phyloP scores from a whole-genome alignment of 495 filamentous ascomycete species.

The Neurospora sublineolata region DNA sequence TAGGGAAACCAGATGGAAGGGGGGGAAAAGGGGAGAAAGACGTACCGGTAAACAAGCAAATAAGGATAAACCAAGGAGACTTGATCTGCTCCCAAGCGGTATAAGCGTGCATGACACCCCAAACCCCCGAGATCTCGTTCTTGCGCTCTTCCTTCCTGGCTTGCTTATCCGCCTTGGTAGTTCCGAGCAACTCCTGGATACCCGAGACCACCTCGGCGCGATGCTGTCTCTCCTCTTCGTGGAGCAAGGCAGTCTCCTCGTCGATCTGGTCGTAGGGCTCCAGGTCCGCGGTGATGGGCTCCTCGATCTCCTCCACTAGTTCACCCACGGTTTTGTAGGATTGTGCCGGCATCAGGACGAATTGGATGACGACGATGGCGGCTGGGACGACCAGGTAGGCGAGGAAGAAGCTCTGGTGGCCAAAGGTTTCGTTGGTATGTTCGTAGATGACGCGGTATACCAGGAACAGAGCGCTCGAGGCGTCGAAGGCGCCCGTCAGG shows the following conservation, averaged over 20 bases:
- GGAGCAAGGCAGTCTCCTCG: conserved; percentile 46
- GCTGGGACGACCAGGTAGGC: conserved; percentile 63
- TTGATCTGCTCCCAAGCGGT: conserved; percentile 63
- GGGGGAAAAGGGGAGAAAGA: background rate
- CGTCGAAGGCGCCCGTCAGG: conserved; percentile 82
- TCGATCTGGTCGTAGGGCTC: conserved; percentile 47
- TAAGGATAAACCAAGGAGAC: conserved; percentile 78
- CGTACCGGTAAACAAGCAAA: conserved; percentile 63
- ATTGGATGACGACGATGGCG: conserved; percentile 55
- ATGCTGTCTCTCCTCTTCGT: conserved; percentile 50
- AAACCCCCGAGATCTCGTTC: conserved; percentile 61
- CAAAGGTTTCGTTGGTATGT: conserved; percentile 46
- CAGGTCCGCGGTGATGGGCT: conserved; percentile 12
- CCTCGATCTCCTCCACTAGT: conserved; percentile 61
- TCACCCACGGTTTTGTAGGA: conserved; percentile 89
- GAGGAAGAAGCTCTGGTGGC: conserved; percentile 62
- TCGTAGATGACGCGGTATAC: conserved; percentile 71
- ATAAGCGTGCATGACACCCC: conserved; percentile 76
- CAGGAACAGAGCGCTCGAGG: conserved; percentile 78
- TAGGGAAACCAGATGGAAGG: background rate
- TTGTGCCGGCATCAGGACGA: conserved; percentile 62
- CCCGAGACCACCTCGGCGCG: conserved; percentile 60
- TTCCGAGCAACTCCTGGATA: conserved; percentile 60
- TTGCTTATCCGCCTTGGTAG: conserved; percentile 45
- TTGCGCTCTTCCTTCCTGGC: conserved; percentile 43